Evolutionary conservation across 805 yeast species (phyloP), one percentile per base, ranked within the genome.

Genomic region (Schwanniomyces vanrijiae): DNA sequence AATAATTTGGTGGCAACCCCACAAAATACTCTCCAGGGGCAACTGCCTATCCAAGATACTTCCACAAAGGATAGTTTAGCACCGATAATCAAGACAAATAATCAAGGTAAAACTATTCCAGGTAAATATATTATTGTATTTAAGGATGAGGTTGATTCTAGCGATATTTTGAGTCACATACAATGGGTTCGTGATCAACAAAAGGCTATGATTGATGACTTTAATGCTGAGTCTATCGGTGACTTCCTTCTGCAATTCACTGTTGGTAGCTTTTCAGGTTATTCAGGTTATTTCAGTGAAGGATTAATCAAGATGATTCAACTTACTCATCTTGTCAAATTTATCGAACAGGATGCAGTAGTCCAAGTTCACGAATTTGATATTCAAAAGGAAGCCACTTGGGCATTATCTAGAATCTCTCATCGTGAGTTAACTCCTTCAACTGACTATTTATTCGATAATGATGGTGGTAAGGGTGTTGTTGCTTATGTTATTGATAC

Each of bases 41-140:
- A 26, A 28, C 21, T 34, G 13, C 47, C 42, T 4, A 6, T 44
- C 6, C 16, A 37, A 14, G 37, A 39, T 18, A 24, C 21, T 13
- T 21, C 14, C 8, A 21, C 11, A 13, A 11, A 25, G 25, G 35
- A 29, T 18, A 33, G 22, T 2, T n/a, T 24, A 20, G 37, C 38
- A 3, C 34, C 40, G 11, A 24, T 43, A 18, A 42, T 38, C 18
- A 43, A 9, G 10, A 13, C 21, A 11, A 8, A 31, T 16, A 10
- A 25, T 16, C 29, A n/a, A 29, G 21, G 25, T 22, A 41, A 35
- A 19, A 51, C 77, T 37, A 76, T 86, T 55, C 86, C 90, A 31
- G 78, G 86, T 71, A 83, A 85, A 59, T 94, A 89, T 75, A 90
- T 92, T 55, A 73, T 92, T 54, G 90, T 90, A 42, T 82, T 90